Conservation (phyloP, 1,284 basidiomycete genomes). For the Leccinum subatratum region DNA sequence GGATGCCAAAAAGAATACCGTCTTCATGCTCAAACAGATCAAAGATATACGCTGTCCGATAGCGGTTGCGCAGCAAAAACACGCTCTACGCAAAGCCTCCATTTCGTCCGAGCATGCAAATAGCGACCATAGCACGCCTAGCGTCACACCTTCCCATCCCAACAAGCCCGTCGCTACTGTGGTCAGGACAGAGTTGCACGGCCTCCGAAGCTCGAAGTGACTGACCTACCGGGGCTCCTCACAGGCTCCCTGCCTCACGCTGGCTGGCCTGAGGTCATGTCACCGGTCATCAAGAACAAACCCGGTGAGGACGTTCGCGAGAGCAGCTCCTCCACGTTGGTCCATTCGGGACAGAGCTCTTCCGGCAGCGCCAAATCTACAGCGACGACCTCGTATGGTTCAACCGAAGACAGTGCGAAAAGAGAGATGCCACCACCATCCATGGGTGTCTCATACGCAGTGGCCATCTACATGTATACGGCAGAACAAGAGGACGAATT, state of each 20-base stretch:
- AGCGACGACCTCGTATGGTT: slow-evolving; percentile 14
- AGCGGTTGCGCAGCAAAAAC: slow-evolving; percentile 90
- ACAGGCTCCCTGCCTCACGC: slow-evolving; percentile 57
- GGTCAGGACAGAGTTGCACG: slow-evolving; percentile 37
- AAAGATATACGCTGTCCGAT: slow-evolving; percentile 98
- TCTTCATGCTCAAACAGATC: slow-evolving; percentile 98
- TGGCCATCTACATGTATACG: slow-evolving; percentile 92
- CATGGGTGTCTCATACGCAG: slow-evolving; percentile 76
- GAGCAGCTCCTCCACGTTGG: slow-evolving; percentile 20
- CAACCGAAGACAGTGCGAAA: slow-evolving; percentile 24
- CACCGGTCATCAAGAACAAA: slow-evolving; percentile 52
- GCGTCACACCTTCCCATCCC: slow-evolving; percentile 18
- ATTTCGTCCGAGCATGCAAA: slow-evolving; percentile 27
- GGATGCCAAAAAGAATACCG: slow-evolving; percentile 85
- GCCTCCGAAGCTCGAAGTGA: slow-evolving; percentile 64
- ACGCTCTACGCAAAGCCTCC: slow-evolving; percentile 75
- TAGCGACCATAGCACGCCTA: slow-evolving; percentile 22
- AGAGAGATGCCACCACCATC: slow-evolving; percentile 49
- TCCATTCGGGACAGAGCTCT: slow-evolving; percentile 17
- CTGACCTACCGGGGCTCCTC: slow-evolving; percentile 43
- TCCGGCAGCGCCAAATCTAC: slow-evolving; percentile 21
- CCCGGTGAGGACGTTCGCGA: slow-evolving; percentile 35
- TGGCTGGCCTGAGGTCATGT: slow-evolving; percentile 72
- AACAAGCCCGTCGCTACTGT: slow-evolving; percentile 20
- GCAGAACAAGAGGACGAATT: slow-evolving; percentile 98